Base-by-base conservation (phyloP, 2,329 filamentous ascomycete species). In the Tolypocladium sp. region DNA sequence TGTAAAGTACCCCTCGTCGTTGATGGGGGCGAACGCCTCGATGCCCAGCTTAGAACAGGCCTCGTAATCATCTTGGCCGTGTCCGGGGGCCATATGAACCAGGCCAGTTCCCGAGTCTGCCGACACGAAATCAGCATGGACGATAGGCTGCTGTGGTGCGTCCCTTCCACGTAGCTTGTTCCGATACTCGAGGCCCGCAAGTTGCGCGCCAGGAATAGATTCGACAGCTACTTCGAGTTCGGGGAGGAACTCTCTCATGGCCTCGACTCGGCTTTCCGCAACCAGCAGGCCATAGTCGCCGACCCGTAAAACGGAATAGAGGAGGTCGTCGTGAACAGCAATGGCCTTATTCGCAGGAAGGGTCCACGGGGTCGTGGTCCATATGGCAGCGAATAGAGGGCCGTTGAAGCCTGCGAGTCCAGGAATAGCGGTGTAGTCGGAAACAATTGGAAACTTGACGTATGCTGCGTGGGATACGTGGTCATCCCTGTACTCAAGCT, bases 301-400 rank as follows among this genome's bases (percentile, higher is more conserved):
- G 1, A 82, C 77, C 58, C 80, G 76, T 42, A 95, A 76, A 25
- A 96, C 73, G 4, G 80, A 79, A 70, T 97, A 99, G 51, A 85
- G 77, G 61, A 97, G 75, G 44, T 90, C 85, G 8, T 83, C 77
- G 66, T 91, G 86, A 41, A 97, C 82, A 2, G 91, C 92, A 70
- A 99, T 92, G 0, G 91, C 92, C 69, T 85, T 86, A 71, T 99
- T 99, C 2, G 93, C 92, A 0, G 94, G 93, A 6, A 99, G 78
- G 0, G 94, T 99, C 94, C 94, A 99, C 0, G 94, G 94, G 0
- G 94, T 99, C 0, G 94, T 99, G 2, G 94, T 99, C 94, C 94
- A 99, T 57, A 97, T 90, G n/a, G 94, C 82, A n/a, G 89, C 91
- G 70, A 82, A 88, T 13, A 97, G 69, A 6, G 78, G 75, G 4